Evolutionary conservation across 345 rosid genomes (phyloP).

Genomic region (Euphorbia peplus): DNA sequence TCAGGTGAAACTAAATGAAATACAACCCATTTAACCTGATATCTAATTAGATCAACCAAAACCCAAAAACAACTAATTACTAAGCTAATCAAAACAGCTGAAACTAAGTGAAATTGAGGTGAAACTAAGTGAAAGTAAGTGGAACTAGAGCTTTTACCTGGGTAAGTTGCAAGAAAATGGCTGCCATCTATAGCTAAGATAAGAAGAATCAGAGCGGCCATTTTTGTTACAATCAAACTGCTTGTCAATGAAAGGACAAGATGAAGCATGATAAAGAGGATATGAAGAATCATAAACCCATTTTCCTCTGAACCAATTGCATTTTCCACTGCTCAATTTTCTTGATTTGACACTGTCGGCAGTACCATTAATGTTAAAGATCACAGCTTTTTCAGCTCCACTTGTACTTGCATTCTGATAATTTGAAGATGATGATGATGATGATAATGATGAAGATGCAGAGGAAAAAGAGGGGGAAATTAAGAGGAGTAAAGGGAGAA

Average conservation of each 20-base stretch:
- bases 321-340: constrained; percentile 28
- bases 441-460: not conserved
- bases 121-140: too few species aligned
- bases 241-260: constrained; percentile 56
- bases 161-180: constrained; percentile 56
- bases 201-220: constrained; percentile 49
- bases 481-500: constrained; percentile 21
- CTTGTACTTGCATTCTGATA: too few species aligned
- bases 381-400: constrained; percentile 12
- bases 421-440: too few species aligned
- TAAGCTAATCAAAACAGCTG: too few species aligned
- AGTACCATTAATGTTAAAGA: not conserved
- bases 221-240: constrained; percentile 54
- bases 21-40: constrained; percentile 74
- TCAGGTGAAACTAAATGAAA: too few species aligned
- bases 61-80: too few species aligned
- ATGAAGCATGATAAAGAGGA: constrained; percentile 45
- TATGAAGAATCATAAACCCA: constrained; percentile 56
- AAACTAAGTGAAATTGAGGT: too few species aligned
- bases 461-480: not conserved
- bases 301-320: constrained; percentile 51
- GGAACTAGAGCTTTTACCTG: too few species aligned
- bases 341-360: not conserved
- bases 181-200: constrained; percentile 64
- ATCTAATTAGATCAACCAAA: not conserved